Conservation (phyloP, 2,329 filamentous ascomycete genomes). For the Monosporascus sp. region DNA sequence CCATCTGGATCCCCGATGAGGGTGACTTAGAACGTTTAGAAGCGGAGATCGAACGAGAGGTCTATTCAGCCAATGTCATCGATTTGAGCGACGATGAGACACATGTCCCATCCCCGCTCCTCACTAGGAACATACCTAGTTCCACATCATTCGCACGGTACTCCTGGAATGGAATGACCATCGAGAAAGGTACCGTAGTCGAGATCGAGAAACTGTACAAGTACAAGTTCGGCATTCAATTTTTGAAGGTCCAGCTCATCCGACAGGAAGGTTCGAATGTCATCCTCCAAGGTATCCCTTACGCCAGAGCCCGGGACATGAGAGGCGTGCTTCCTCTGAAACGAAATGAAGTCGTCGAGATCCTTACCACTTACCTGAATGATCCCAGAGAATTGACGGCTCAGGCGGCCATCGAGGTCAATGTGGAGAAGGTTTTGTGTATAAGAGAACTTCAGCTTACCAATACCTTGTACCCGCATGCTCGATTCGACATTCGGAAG, state of each 20-base stretch:
- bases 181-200: slow-evolving; percentile 6
- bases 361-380: slow-evolving; percentile 29
- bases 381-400: slow-evolving; percentile 25
- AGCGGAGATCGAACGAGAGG: no score
- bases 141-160: no score
- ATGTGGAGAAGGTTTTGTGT: slow-evolving; percentile 30
- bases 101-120: no score
- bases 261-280: slow-evolving; percentile 10
- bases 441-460: slow-evolving; percentile 46
- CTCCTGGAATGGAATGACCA: neutral
- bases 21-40: no score
- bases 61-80: no score
- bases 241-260: slow-evolving; percentile 9
- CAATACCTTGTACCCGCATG: slow-evolving; percentile 44
- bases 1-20: no score
- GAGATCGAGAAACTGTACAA: slow-evolving; percentile 4
- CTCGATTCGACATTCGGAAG: slow-evolving; percentile 19
- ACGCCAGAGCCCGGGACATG: slow-evolving; percentile 27
- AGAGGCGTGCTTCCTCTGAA: slow-evolving; percentile 30
- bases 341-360: slow-evolving; percentile 41
- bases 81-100: no score
- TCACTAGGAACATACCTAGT: no score
- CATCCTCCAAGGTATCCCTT: slow-evolving; percentile 32
- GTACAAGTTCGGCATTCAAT: slow-evolving; percentile 6
- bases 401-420: slow-evolving; percentile 39